Evolutionary conservation across 2,329 filamentous ascomycete genomes (phyloP).

Genomic region (Cladophialophora bantiana): DNA sequence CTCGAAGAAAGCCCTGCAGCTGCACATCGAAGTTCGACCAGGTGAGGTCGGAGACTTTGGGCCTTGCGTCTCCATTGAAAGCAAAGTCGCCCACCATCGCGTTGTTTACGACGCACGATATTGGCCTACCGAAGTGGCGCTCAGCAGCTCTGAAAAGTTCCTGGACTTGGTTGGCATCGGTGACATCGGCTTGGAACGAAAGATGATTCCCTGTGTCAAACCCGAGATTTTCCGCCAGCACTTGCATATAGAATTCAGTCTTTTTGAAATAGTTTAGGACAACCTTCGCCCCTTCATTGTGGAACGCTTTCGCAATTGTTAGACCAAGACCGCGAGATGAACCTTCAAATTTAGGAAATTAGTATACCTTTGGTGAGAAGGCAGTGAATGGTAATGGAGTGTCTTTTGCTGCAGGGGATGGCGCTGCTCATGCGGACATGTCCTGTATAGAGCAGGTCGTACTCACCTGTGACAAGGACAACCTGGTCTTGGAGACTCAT

Average conservation of each 20-base stretch:
- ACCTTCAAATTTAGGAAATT: slow-evolving; percentile 15
- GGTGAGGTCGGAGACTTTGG: slow-evolving; percentile 29
- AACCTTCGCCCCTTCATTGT: slow-evolving; percentile 27
- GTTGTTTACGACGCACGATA: slow-evolving; percentile 38
- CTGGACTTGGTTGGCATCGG: slow-evolving; percentile 26
- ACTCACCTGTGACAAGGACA: slow-evolving; percentile 35
- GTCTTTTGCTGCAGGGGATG: too few relatives aligned
- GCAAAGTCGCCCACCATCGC: slow-evolving; percentile 36
- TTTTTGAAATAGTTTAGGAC: slow-evolving; percentile 34
- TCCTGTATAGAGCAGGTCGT: not conserved
- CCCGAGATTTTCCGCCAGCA: slow-evolving; percentile 23
- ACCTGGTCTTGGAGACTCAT: slow-evolving; percentile 33
- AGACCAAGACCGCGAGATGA: slow-evolving; percentile 35
- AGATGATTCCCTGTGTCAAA: slow-evolving; percentile 13
- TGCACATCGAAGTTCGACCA: slow-evolving; percentile 36
- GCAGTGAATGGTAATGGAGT: too few relatives aligned
- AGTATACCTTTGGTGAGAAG: not conserved
- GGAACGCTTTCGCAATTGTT: slow-evolving; percentile 32
- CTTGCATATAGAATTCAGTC: slow-evolving; percentile 9
- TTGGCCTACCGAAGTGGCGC: slow-evolving; percentile 26
- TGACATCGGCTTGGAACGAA: slow-evolving; percentile 33
- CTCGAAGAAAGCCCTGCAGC: slow-evolving; percentile 34
- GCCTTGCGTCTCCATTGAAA: slow-evolving; percentile 37
- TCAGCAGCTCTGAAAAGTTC: slow-evolving; percentile 29
- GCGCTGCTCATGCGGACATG: not conserved